These are phyloP conservation scores for Trichoderma koningiopsis DNA, from an alignment of 2,329 filamentous ascomycete genomes.

Conservation along the genomic window DNA sequence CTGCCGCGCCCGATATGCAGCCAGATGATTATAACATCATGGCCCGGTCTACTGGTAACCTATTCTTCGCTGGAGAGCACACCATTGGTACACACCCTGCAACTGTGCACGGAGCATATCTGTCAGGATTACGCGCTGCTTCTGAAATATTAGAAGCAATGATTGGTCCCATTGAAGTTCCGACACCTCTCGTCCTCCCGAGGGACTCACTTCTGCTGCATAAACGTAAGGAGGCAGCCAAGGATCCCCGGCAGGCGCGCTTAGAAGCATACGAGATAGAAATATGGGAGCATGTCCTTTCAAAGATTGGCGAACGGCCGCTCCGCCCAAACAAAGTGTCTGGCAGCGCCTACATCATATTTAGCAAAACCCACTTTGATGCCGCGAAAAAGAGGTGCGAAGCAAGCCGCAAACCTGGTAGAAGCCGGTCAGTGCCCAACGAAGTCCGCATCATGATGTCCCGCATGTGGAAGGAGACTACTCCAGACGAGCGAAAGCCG, in stretches of 20 bases:
- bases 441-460: conserved; percentile 85
- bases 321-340: conserved; percentile 71
- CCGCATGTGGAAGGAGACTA: conserved; percentile 84
- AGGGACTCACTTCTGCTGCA: conserved; percentile 54
- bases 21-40: conserved; percentile 91
- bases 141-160: conserved; percentile 81
- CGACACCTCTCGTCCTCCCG: conserved; percentile 71
- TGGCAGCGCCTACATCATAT: conserved; percentile 86
- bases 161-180: conserved; percentile 78
- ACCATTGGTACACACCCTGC: conserved; percentile 95
- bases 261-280: conserved; percentile 60
- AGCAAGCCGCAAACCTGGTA: conserved; percentile 62
- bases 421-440: conserved; percentile 69
- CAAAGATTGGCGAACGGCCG: conserved; percentile 72
- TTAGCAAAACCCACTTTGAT: conserved; percentile 78
- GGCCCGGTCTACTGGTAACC: conserved; percentile 79
- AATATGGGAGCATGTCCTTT: conserved; percentile 54
- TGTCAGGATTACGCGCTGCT: conserved; percentile 88
- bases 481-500: conserved; percentile 70
- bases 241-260: conserved; percentile 54
- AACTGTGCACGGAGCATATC: conserved; percentile 93
- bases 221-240: conserved; percentile 58
- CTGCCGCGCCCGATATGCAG: conserved; percentile 78
- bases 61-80: conserved; percentile 95
- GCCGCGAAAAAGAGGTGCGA: conserved; percentile 61